Evolutionary conservation across 805 yeast species (phyloP).

Genomic region (Metschnikowia continentalis): DNA sequence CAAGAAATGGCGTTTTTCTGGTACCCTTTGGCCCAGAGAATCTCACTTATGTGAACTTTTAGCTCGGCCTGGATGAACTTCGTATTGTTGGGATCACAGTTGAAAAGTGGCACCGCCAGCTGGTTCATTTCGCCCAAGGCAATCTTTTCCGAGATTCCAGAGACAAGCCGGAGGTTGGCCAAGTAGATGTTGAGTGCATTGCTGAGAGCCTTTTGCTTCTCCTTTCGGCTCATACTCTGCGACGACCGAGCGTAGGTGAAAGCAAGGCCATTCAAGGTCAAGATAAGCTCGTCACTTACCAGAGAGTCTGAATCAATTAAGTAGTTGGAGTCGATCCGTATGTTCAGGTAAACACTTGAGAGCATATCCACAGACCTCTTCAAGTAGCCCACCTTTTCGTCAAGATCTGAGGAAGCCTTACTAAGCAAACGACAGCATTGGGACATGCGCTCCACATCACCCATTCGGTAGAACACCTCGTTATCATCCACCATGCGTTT

Average conservation of each 20-base stretch:
- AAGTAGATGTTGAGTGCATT: conserved; percentile 35
- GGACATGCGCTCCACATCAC: conserved; percentile 39
- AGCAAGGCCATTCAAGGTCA: conserved; percentile 33
- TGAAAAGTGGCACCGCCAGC: conserved; percentile 32
- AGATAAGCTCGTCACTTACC: conserved; percentile 36
- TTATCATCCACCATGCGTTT: conserved; percentile 31
- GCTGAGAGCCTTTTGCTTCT: conserved; percentile 16
- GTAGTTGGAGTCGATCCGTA: conserved; percentile 22
- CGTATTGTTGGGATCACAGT: conserved; percentile 30
- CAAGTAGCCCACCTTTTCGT: conserved; percentile 24
- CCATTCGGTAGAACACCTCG: conserved; percentile 33
- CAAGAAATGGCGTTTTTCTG: conserved; percentile 37
- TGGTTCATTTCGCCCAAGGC: conserved; percentile 21
- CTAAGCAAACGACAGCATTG: conserved; percentile 37
- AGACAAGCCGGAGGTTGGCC: conserved; percentile 28
- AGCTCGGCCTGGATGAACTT: conserved; percentile 27
- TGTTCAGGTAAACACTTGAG: conserved; percentile 23
- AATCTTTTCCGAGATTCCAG: conserved; percentile 17
- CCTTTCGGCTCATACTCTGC: conserved; percentile 4
- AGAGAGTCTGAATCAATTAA: conserved; percentile 24
- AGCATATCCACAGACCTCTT: conserved; percentile 33
- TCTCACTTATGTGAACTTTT: conserved; percentile 38
- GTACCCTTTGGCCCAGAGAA: conserved; percentile 40
- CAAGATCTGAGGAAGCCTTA: conserved; percentile 20
- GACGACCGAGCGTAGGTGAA: conserved; percentile 21